Percentiles rank a stretch among this genome's conserved stretches.
phyloP scores from a whole-genome alignment of 2,329 filamentous ascomycete species.

The Pleochaeta shiraiana region DNA sequence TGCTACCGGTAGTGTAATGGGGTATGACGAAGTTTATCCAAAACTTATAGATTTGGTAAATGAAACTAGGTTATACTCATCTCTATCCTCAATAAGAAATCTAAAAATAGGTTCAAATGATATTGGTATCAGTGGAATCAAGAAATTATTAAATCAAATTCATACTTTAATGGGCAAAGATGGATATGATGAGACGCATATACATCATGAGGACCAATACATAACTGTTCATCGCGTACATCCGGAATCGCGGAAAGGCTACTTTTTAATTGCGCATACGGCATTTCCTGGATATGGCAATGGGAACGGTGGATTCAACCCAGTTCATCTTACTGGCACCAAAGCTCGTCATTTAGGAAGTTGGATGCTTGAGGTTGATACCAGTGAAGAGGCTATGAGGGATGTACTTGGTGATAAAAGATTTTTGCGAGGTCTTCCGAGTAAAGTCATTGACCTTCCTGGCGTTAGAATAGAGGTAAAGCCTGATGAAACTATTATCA shows the following conservation, averaged over 20 bases:
- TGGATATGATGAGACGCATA: constrained; percentile 83
- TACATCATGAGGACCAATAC: constrained; percentile 91
- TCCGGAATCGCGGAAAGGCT: constrained; percentile 75
- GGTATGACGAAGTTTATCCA: constrained; percentile 93
- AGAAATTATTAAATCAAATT: constrained; percentile 84
- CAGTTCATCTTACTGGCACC: constrained; percentile 65
- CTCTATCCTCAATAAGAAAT: constrained; percentile 42
- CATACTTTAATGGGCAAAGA: constrained; percentile 93
- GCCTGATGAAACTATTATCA: constrained; percentile 55
- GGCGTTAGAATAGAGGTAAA: constrained; percentile 53
- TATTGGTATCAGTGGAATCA: constrained; percentile 72
- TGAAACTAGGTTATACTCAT: constrained; percentile 67
- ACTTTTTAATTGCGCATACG: constrained; percentile 90
- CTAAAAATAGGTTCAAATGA: constrained; percentile 48
- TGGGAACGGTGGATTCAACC: constrained; percentile 57
- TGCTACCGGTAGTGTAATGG: constrained; percentile 89
- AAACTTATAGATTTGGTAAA: constrained; percentile 81
- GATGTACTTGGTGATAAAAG: constrained; percentile 45
- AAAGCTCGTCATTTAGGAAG: constrained; percentile 70
- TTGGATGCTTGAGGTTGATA: constrained; percentile 81
- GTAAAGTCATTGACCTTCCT: constrained; percentile 50
- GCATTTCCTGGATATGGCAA: constrained; percentile 83
- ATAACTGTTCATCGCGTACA: constrained; percentile 93
- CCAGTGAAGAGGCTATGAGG: constrained; percentile 44
- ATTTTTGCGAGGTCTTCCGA: constrained; percentile 62